Percentiles rank a stretch among this genome's conserved stretches.
Evolutionary conservation across 768 basidiomycete species (phyloP).

Genomic region (Russula brevipes): DNA sequence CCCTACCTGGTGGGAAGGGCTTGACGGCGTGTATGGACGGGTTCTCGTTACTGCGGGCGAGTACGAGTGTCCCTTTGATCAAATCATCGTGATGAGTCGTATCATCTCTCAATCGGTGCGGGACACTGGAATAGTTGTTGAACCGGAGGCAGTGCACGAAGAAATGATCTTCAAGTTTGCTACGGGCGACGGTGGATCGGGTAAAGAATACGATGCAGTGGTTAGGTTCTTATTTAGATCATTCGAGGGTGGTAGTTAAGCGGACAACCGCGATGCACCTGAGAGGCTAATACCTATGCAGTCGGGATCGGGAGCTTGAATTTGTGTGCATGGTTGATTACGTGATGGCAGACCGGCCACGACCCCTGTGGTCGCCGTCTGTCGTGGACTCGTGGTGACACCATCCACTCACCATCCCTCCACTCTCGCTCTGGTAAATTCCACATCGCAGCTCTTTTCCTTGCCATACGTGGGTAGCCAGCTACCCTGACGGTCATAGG

Average conservation of each 20-base stretch:
- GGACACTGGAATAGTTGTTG: slow-evolving; percentile 1
- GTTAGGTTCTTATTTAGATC: background rate
- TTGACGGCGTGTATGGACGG: background rate
- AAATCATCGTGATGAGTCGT: background rate
- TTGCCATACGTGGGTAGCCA: no score
- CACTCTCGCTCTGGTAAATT: no score
- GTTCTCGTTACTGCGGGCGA: background rate
- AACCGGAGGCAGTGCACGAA: background rate
- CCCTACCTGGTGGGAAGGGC: slow-evolving; percentile 1
- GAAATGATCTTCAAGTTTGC: slow-evolving; percentile 6
- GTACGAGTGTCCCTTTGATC: background rate
- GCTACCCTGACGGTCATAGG: no score
- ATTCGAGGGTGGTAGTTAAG: background rate
- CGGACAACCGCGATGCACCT: background rate
- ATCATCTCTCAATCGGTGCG: background rate
- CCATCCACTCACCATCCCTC: no score
- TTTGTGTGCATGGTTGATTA: no score
- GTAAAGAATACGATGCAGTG: background rate
- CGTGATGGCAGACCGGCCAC: no score
- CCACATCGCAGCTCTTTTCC: no score
- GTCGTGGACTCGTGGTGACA: no score
- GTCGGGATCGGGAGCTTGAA: no score
- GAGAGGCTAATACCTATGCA: background rate
- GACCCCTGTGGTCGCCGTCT: no score
- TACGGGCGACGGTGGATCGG: background rate